Evolutionary conservation across 148 eudicot species (phyloP), one percentile per base, ranked within the genome.

Genomic region (Simmondsia chinensis): DNA sequence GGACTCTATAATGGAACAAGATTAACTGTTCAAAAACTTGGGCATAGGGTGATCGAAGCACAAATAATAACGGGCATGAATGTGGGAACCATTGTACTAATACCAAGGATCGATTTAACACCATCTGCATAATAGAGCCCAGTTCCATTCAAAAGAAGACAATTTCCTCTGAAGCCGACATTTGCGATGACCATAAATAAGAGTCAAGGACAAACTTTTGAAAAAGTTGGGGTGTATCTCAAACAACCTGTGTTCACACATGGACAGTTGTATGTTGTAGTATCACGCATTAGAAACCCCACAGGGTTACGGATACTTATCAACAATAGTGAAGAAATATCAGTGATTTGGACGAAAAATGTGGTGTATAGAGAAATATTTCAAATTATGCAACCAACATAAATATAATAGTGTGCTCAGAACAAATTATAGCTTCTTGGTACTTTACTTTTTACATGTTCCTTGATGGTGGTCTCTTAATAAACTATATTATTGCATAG

Each of bases 181-280:
- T 44, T 43, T 14, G 36, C 44, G 7, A 26, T 45, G 44, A 56
- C 52, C 0, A 57, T 57, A 7, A 39, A 57, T 19, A 57, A 57
- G 5, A 57, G 39, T 14, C 62, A 46, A 38, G 46, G 53, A 4
- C 53, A 47, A 26, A 38, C 62, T 1, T 29, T 57, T 13, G 33
- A 46, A 2, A 9, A 16, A 4, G 60, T 56, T 24, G 44, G 44
- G 7, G n/a, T 56, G 15, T 44, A 56, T 14, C 28, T 56, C 1
- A 43, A 34, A 7, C 31, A 26, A 2, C 60, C 52, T 0, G 60
- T 56, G 2, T 45, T 56, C 17, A 20, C 21, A 11, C 60, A 56
- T 35, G 44, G 52, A 0, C 52, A 56, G 5, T 9, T 36, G 7
- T 56, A 45, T 33, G 51, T 56, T 2, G 60, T 36, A 0, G 17